Conservation (phyloP, 164 flowering plant genomes). For the Chimonanthus praecox region DNA sequence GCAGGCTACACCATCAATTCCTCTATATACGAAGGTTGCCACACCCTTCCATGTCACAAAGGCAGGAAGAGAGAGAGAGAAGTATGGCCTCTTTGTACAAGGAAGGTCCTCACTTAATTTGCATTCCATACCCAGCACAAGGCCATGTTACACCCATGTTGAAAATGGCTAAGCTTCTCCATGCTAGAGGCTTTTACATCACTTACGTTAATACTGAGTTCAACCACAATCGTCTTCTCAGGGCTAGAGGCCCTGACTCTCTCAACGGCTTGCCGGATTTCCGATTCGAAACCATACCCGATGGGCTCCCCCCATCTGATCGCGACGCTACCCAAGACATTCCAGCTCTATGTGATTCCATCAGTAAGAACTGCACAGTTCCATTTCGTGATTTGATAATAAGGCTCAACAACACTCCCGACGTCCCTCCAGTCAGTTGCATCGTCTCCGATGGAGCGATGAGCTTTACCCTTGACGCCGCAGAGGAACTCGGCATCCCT, state of each 20-base stretch:
- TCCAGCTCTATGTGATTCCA: constrained; percentile 24
- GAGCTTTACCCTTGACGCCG: constrained; percentile 7
- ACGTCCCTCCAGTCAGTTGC: constrained; percentile 8
- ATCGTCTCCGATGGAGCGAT: constrained; percentile 11
- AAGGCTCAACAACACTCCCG: not conserved
- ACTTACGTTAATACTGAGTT: constrained; percentile 22
- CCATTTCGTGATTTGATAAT: constrained; percentile 1
- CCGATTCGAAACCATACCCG: constrained; percentile 27
- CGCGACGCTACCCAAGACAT: constrained; percentile 34
- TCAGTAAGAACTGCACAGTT: not conserved
- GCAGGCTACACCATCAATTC: no score
- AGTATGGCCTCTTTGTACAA: not conserved
- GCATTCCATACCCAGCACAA: constrained; percentile 4
- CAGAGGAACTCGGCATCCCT: constrained; percentile 13
- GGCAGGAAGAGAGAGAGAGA: not conserved
- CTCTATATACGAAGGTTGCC: no score
- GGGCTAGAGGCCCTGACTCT: constrained; percentile 10
- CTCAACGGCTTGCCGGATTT: constrained; percentile 20
- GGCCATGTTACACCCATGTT: constrained; percentile 12
- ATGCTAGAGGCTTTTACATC: constrained; percentile 24
- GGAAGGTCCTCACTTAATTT: not conserved
- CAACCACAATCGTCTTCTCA: constrained; percentile 12
- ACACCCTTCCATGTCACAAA: no score
- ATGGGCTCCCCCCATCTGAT: constrained; percentile 38
- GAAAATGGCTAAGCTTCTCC: constrained; percentile 14